Percentiles rank a stretch among this genome's conserved stretches.
Conservation (phyloP, 306 rosid genomes). For the Arachis hypogaea region DNA sequence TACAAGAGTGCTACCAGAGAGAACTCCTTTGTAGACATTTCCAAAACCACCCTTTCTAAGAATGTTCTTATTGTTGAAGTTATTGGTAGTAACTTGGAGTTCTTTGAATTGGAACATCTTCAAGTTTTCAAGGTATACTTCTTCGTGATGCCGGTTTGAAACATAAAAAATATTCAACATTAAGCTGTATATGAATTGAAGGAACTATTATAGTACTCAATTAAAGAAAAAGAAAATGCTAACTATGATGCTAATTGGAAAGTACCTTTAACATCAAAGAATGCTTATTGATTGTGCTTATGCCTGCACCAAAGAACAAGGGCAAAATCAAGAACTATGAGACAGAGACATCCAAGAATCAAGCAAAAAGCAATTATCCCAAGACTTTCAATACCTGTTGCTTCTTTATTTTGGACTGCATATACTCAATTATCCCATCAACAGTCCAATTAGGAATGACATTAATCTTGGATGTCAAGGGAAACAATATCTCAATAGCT, state of each 20-base stretch:
- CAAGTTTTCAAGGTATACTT: no score
- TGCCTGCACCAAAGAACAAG: constrained; percentile 79
- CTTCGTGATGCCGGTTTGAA: no score
- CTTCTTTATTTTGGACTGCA: constrained; percentile 65
- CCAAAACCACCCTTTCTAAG: no score
- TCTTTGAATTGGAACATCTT: no score
- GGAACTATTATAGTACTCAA: no score
- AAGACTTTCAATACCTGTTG: constrained; percentile 59
- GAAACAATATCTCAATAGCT: constrained; percentile 75
- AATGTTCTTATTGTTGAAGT: no score
- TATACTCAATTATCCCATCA: constrained; percentile 68
- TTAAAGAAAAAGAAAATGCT: no score
- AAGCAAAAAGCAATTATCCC: constrained; percentile 59
- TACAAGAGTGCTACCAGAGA: no score
- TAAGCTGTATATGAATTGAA: no score
- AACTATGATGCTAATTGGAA: not conserved
- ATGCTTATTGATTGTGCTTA: constrained; percentile 63
- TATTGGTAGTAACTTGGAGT: no score
- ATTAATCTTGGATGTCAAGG: constrained; percentile 71
- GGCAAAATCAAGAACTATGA: constrained; percentile 75
- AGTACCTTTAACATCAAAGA: constrained; percentile 88
- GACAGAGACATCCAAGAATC: constrained; percentile 85
- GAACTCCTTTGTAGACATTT: no score
- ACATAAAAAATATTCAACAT: no score
- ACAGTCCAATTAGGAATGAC: constrained; percentile 72